Conservation (phyloP, 2,329 filamentous ascomycete genomes). For the Cercospora beticola region DNA sequence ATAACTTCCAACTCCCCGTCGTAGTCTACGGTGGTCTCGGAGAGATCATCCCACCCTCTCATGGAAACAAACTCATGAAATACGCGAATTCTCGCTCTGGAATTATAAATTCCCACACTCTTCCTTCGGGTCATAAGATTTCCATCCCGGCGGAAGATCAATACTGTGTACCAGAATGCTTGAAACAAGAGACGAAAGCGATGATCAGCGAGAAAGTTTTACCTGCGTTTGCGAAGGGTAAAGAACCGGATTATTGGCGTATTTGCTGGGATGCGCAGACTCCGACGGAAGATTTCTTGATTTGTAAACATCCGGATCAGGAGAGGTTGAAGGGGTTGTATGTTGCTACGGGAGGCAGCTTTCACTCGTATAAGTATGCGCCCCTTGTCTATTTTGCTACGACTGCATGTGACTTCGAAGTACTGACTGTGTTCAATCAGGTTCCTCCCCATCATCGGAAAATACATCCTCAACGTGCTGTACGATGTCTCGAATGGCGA, state of each 20-base stretch:
- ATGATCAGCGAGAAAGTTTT: conserved; percentile 30
- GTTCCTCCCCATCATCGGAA: conserved; percentile 61
- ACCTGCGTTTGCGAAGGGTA: conserved; percentile 37
- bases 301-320: conserved; percentile 53
- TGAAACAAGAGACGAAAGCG: conserved; percentile 23
- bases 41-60: conserved; percentile 52
- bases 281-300: conserved; percentile 62
- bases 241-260: conserved; percentile 44
- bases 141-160: conserved; percentile 46
- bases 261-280: conserved; percentile 62
- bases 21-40: conserved; percentile 51
- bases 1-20: conserved; percentile 49
- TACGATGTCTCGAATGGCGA: conserved; percentile 39
- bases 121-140: conserved; percentile 52
- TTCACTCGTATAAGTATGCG: conserved; percentile 50
- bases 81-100: conserved; percentile 59
- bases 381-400: too few species aligned
- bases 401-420: too few species aligned
- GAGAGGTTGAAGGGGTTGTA: conserved; percentile 53
- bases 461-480: conserved; percentile 54
- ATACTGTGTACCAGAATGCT: conserved; percentile 18
- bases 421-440: conserved; percentile 31
- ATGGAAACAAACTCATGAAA: conserved; percentile 54
- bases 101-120: conserved; percentile 55
- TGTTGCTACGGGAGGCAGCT: conserved; percentile 62